A percentile compares a stretch with the other conserved stretches of the same genome.
Evolutionary conservation across 2,329 filamentous ascomycete genomes (phyloP).

Genomic region (Stachybotrys elegans): DNA sequence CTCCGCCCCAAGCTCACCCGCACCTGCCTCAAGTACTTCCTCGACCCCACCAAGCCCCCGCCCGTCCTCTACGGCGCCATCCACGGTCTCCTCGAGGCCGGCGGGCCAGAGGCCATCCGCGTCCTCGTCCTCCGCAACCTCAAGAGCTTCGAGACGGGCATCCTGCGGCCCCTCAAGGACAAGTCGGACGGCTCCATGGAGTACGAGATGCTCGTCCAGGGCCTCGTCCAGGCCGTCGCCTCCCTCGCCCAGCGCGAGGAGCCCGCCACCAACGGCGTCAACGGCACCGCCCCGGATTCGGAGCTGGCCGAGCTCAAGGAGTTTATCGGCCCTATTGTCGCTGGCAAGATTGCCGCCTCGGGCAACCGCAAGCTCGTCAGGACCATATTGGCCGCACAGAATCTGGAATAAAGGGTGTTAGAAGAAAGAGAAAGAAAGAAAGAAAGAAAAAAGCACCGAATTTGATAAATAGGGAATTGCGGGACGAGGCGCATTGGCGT

Average conservation of each 20-base stretch:
- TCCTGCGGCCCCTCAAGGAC: slow-evolving; percentile 49
- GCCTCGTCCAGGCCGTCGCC: slow-evolving; percentile 48
- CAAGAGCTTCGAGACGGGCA: slow-evolving; percentile 46
- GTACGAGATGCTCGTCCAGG: slow-evolving; percentile 51
- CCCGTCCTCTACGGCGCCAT: slow-evolving; percentile 87
- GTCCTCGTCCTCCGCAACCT: slow-evolving; percentile 53
- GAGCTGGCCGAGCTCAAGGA: slow-evolving; percentile 44
- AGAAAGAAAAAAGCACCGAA: slow-evolving; percentile 16
- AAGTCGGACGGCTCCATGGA: slow-evolving; percentile 45
- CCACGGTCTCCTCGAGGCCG: slow-evolving; percentile 71
- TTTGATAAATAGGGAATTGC: slow-evolving; percentile 12
- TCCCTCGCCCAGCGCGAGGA: slow-evolving; percentile 33
- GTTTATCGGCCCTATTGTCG: slow-evolving; percentile 51
- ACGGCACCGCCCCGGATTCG: slow-evolving; percentile 28
- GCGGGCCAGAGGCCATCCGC: slow-evolving; percentile 57
- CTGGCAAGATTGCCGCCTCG: slow-evolving; percentile 39
- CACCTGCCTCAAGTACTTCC: slow-evolving; percentile 88
- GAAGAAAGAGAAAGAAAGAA: slow-evolving; percentile 1
- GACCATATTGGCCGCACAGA: slow-evolving; percentile 49
- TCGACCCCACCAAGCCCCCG: slow-evolving; percentile 78
- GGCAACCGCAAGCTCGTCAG: slow-evolving; percentile 43
- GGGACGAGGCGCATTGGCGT: slow-evolving; percentile 14
- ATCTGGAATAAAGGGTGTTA: slow-evolving; percentile 36
- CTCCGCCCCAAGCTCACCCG: slow-evolving; percentile 84
- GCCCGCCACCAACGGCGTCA: slow-evolving; percentile 32